Conservation (phyloP, 306 rosid species). For the Crotalaria pallida region DNA sequence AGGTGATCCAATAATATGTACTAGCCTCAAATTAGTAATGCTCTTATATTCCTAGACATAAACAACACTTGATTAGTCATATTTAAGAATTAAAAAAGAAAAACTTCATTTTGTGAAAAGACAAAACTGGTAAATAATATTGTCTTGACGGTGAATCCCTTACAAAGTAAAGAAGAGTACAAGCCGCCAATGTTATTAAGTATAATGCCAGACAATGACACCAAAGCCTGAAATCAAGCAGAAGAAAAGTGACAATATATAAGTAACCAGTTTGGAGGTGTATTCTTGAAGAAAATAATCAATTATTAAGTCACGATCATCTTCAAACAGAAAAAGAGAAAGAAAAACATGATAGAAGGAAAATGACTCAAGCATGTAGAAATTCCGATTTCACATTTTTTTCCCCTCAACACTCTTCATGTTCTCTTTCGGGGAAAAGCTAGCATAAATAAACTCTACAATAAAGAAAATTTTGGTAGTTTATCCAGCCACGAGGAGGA, state of each 20-base stretch:
- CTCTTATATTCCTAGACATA: constrained; percentile 64
- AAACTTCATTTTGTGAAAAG: not conserved
- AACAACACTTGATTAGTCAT: constrained; percentile 15
- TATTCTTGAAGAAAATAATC: constrained; percentile 12
- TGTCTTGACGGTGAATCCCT: constrained; percentile 33
- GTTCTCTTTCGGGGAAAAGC: not conserved
- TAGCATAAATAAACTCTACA: not conserved
- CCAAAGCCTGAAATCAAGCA: constrained; percentile 74
- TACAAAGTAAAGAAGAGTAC: constrained; percentile 84
- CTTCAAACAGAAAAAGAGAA: not conserved
- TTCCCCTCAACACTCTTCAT: not conserved
- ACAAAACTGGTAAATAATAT: constrained; percentile 9
- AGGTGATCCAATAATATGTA: constrained; percentile 53
- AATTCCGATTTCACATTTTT: constrained; percentile 6
- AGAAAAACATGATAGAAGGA: not conserved
- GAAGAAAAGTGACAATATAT: constrained; percentile 22
- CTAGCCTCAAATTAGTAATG: constrained; percentile 66
- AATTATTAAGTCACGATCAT: not conserved
- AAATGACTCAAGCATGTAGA: not conserved
- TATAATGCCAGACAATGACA: constrained; percentile 84
- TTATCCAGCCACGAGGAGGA: not conserved
- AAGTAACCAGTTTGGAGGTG: constrained; percentile 17
- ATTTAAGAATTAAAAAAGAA: constrained; percentile 6
- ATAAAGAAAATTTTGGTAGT: not conserved
- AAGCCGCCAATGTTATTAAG: constrained; percentile 69